Conservation (phyloP, 805 yeast genomes). For the Wickerhamiella nectarea region DNA sequence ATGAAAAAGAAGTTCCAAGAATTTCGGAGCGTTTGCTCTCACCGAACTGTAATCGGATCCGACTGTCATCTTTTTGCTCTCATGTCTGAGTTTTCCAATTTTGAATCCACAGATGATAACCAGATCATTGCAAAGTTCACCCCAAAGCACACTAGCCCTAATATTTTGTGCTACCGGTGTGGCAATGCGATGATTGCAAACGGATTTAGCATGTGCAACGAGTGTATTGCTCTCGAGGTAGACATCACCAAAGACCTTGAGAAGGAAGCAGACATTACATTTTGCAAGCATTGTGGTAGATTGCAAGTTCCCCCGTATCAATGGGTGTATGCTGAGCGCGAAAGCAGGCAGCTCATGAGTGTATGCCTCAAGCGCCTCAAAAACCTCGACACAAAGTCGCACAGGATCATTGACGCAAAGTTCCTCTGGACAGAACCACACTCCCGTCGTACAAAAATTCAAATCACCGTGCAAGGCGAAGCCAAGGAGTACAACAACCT, state of each 20-base stretch:
- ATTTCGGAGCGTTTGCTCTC: too few species aligned
- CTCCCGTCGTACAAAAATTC: conserved; percentile 79
- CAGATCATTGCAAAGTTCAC: conserved; percentile 20
- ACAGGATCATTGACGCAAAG: conserved; percentile 80
- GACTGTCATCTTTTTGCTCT: neutral
- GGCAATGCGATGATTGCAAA: conserved; percentile 94
- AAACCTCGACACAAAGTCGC: conserved; percentile 56
- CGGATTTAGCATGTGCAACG: conserved; percentile 88
- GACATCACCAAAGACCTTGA: conserved; percentile 88
- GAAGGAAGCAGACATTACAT: conserved; percentile 68
- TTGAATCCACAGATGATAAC: neutral
- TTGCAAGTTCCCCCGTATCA: conserved; percentile 84
- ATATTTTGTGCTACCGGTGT: conserved; percentile 90
- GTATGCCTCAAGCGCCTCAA: conserved; percentile 73
- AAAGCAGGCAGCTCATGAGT: conserved; percentile 77
- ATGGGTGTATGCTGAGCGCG: conserved; percentile 83
- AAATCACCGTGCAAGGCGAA: conserved; percentile 88
- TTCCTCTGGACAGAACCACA: conserved; percentile 98
- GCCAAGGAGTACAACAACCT: conserved; percentile 42
- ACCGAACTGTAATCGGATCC: too few species aligned
- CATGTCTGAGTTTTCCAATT: neutral
- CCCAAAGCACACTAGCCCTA: conserved; percentile 40
- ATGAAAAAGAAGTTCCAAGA: too few species aligned
- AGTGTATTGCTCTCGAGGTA: conserved; percentile 80
- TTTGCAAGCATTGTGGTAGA: conserved; percentile 89